Evolutionary conservation across 2,329 filamentous ascomycete genomes (phyloP), one percentile per base, ranked within the genome.

Genomic region (Fusarium robinianum): DNA sequence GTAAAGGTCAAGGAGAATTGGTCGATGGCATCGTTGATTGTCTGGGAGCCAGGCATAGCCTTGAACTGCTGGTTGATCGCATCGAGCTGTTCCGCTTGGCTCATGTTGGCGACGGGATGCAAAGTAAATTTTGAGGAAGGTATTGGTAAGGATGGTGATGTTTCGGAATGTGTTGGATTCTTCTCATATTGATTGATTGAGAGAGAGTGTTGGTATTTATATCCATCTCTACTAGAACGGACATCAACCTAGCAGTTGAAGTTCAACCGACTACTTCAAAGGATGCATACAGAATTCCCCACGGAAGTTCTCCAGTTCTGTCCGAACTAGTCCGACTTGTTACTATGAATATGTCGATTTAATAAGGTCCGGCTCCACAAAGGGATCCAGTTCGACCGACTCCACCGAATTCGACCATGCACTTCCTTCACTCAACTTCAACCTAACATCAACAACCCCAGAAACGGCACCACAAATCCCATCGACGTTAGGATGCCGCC

Each of bases 1-100:
- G 67, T 57, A 38, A 65, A 67, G 18, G 26, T 16, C 3, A 40
- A 44, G 7, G 46, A 23, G 26, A 39, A 49, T 10, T 41, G n/a
- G 6, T 35, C 32, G 31, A 52, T 29, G 11, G 33, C 26, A 17
- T 35, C 15, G 19, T 38, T 45, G 26, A 34, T 24, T 21, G 19
- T 18, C 12, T 34, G 22, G 2, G 23, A 23, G 18, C 19, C 26
- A 12, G 34, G 36, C 27, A 53, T 22, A 16, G 33, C 27, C 25
- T 49, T 47, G 30, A 47, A 30, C 18, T 30, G 21, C 12, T 32
- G 22, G 9, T 41, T 33, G 25, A 43, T 23, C 18, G 47, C 49
- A n/a, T 10, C 24, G 17, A 51, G 39, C 21, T 40, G 18, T 10
- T 37, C 23, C 6, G 38, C 15, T 6, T 30, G 36, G 23, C 18